Evolutionary conservation across 225 moss, liverwort and hornwort genomes (phyloP).

Genomic region (Marchantia polymorpha): DNA sequence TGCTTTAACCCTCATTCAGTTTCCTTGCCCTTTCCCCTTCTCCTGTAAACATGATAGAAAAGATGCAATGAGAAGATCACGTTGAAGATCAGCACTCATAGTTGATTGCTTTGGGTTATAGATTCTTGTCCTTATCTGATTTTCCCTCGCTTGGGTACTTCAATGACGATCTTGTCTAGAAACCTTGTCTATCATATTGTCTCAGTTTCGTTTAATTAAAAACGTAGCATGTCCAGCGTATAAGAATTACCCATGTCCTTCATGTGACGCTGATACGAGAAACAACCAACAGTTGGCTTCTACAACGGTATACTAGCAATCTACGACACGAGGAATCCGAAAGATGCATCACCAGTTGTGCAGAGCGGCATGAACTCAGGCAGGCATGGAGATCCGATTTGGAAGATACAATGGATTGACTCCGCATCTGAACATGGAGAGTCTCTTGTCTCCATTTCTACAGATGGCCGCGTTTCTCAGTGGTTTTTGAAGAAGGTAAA

Average conservation of each 20-base stretch:
- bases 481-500: constrained; percentile 90
- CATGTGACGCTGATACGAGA: background rate
- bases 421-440: constrained; percentile 80
- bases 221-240: background rate
- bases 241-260: background rate
- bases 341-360: constrained; percentile 71
- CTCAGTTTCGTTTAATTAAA: background rate
- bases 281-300: constrained; percentile 62
- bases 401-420: constrained; percentile 96
- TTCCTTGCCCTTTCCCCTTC: background rate
- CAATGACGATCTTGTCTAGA: background rate
- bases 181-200: no score
- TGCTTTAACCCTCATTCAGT: background rate
- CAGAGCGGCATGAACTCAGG: constrained; percentile 75
- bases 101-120: background rate
- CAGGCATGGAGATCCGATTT: constrained; percentile 84
- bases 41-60: no score
- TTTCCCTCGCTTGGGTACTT: background rate
- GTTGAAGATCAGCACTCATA: background rate
- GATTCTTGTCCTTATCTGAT: background rate
- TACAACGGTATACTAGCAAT: constrained; percentile 87
- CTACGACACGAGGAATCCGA: constrained; percentile 81
- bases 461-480: constrained; percentile 93
- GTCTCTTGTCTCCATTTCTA: constrained; percentile 80
- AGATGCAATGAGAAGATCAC: background rate